Base-by-base conservation (phyloP, 352 stramenopile genomes). In the Phytophthora pinifolia region DNA sequence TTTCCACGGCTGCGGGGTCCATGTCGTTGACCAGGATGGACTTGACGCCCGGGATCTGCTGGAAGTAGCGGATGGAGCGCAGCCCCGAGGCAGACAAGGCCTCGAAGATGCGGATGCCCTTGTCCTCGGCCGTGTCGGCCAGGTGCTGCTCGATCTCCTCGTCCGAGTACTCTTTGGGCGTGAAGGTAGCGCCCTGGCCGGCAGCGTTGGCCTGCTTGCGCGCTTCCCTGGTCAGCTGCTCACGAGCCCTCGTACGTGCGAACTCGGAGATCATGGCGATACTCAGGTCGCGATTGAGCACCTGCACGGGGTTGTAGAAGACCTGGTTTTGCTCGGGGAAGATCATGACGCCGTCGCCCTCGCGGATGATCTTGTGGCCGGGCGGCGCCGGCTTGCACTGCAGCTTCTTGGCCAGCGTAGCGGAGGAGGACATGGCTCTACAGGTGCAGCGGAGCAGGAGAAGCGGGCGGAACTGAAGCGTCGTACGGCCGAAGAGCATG, bases 21-120 rank as follows among this genome's bases (percentile, higher is more conserved):
- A 99, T 92, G 78, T 99, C 98, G 73, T 99, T 99, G 30, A 99
- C 96, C 6, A 99, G 81, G 27, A 99, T 93, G 52, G 97, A 96
- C 55, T 98, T 92, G 12, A 99, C 86, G 22, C 95, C 93, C 0
- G 94, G 91, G 59, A 99, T 98, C 79, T 99, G 97, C 66, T 99
- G 98, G 65, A 96, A 98, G 74, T 99, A 99, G 45, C 98, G 92
- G 48, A 99, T 96, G 8, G 96, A 99, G 55, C 98, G 94, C 66
- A 99, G 74, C 6, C 97, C 98, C 1, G 97, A 99, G 14, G 98
- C 98, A 13, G 97, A 96, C 13, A 99, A 79, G 15, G 97, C 97
- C 67, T 99, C 98, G 18, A 99, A 96, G 58, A 99, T 98, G 35
- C 83, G 82, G 38, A 99, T 89, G 18, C 97, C 97, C 10, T 78